phyloP scores from a whole-genome alignment of 1,284 basidiomycete genomes.

The Ustilago tritici region DNA sequence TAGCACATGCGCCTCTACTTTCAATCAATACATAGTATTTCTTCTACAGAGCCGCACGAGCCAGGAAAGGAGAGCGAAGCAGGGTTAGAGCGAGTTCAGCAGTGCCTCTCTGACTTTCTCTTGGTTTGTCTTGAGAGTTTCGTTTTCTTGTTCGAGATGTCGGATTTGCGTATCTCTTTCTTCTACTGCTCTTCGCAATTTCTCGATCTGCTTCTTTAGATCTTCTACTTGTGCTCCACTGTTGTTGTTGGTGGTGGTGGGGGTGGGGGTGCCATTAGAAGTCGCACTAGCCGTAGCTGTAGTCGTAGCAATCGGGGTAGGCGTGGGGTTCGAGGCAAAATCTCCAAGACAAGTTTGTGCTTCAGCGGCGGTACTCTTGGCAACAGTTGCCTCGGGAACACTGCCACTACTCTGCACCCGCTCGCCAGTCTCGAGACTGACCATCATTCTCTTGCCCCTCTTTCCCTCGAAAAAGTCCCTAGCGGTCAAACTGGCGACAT shows the following conservation, averaged over 20 bases:
- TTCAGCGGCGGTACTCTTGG: not conserved
- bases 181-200: slow-evolving; percentile 49
- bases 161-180: slow-evolving; percentile 60
- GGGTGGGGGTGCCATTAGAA: slow-evolving; percentile 4
- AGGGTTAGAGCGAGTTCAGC: slow-evolving; percentile 20
- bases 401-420: slow-evolving; percentile 22
- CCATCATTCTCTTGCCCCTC: slow-evolving; percentile 74
- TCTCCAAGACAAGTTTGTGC: not conserved
- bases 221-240: slow-evolving; percentile 22
- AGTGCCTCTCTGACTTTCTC: slow-evolving; percentile 45
- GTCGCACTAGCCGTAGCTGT: not conserved
- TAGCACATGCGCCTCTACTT: not conserved
- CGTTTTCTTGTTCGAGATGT: slow-evolving; percentile 65
- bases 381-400: slow-evolving; percentile 18
- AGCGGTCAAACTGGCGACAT: slow-evolving; percentile 82
- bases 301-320: not conserved
- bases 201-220: slow-evolving; percentile 36
- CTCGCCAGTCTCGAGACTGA: slow-evolving; percentile 72
- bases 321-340: not conserved
- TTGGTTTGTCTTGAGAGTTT: slow-evolving; percentile 53
- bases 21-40: not conserved
- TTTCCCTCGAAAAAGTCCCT: slow-evolving; percentile 84
- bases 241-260: not conserved
- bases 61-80: too few species aligned
- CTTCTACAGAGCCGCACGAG: not conserved